Evolutionary conservation across 2,329 filamentous ascomycete genomes (phyloP).

Genomic region (Colletotrichum truncatum): DNA sequence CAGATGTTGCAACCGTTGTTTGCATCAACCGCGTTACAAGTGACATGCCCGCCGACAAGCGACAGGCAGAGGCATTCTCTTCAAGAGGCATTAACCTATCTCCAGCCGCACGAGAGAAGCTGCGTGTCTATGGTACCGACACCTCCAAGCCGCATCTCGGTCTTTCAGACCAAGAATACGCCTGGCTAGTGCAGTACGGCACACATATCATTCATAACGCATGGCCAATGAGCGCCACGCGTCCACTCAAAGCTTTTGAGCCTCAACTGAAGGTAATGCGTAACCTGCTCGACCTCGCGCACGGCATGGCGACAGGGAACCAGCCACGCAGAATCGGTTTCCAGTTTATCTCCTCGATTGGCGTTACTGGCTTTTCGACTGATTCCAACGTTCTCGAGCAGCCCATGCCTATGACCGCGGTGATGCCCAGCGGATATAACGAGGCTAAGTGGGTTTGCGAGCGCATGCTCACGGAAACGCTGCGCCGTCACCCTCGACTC

Average conservation of each 20-base stretch:
- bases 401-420: background rate
- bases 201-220: background rate
- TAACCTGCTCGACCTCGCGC: background rate
- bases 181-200: background rate
- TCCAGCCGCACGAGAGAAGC: too few relatives aligned
- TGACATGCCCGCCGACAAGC: too few relatives aligned
- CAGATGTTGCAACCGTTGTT: too few relatives aligned
- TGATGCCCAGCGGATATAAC: constrained; percentile 49
- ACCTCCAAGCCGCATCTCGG: too few relatives aligned
- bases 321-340: background rate
- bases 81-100: too few relatives aligned
- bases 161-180: too few relatives aligned
- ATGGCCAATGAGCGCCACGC: background rate
- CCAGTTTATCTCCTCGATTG: too few relatives aligned
- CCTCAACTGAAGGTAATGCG: background rate
- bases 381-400: too few relatives aligned
- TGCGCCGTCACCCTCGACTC: constrained; percentile 49
- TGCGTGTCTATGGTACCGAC: too few relatives aligned
- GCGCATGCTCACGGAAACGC: constrained; percentile 56
- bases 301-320: background rate
- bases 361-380: too few relatives aligned
- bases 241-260: background rate
- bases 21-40: too few relatives aligned
- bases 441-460: constrained; percentile 63
- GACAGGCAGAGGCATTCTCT: too few relatives aligned